A percentile compares a stretch with the other conserved stretches of the same genome.
These are phyloP conservation scores for Tetracentron sinense DNA, from an alignment of 164 flowering plant genomes.

Conservation along the genomic window DNA sequence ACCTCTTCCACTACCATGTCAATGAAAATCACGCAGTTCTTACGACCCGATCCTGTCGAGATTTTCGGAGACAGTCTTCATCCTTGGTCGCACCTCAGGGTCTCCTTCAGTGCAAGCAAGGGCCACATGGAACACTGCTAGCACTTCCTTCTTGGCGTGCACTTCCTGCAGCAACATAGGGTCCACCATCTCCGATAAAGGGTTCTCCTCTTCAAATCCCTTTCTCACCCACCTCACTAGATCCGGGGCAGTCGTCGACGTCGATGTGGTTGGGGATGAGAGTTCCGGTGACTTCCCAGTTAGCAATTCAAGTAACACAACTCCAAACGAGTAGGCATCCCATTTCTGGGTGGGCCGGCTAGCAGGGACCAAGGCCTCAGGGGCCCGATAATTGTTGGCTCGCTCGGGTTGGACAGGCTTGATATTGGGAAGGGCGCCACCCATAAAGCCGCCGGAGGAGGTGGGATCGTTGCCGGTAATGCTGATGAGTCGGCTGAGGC, in stretches of 20 bases:
- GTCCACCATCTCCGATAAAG: slow-evolving; percentile 78
- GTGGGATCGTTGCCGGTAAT: slow-evolving; percentile 54
- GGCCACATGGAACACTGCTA: slow-evolving; percentile 72
- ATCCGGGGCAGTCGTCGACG: slow-evolving; percentile 47
- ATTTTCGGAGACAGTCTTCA: slow-evolving; percentile 76
- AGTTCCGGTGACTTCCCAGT: slow-evolving; percentile 80
- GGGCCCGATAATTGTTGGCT: slow-evolving; percentile 60
- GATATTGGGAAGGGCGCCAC: slow-evolving; percentile 62
- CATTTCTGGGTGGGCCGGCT: slow-evolving; percentile 73
- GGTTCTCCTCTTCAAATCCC: slow-evolving; percentile 70
- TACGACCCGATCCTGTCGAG: slow-evolving; percentile 59
- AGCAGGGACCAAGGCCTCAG: slow-evolving; percentile 66
- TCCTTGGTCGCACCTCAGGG: slow-evolving; percentile 84
- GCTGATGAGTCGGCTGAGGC: slow-evolving; percentile 63
- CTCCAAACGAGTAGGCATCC: slow-evolving; percentile 91
- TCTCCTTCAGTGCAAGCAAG: slow-evolving; percentile 79
- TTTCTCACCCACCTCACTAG: slow-evolving; percentile 85
- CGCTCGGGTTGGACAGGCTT: slow-evolving; percentile 41
- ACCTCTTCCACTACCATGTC: too few species aligned
- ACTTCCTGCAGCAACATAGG: slow-evolving; percentile 66
- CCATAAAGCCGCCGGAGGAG: slow-evolving; percentile 73
- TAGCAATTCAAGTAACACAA: slow-evolving; percentile 69
- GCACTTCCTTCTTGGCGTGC: slow-evolving; percentile 73
- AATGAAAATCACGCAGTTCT: background rate
- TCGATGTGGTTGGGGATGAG: slow-evolving; percentile 43